Evolutionary conservation across 2,329 filamentous ascomycete species (phyloP), one percentile per base, ranked within the genome.

Genomic region (Boeremia lycopersici): DNA sequence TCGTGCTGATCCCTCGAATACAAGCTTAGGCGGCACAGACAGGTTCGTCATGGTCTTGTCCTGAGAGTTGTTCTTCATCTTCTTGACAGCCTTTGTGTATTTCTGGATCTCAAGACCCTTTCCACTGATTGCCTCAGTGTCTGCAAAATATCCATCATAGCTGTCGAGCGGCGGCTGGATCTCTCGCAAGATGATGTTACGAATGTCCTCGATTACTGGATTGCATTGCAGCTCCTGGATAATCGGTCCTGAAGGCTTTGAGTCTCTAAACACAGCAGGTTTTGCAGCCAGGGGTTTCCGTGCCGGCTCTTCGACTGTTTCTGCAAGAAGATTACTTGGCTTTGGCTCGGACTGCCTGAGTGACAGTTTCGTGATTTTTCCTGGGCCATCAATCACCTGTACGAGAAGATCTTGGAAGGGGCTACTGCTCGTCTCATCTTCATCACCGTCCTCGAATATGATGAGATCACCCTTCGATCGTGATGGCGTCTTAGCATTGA

Each of bases 141-240:
- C 87, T 57, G 95, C 89, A 70, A 88, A 86, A 71, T 93, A 98
- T 8, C 92, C 93, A 7, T 86, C 75, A 69, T 95, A 96, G 0
- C 87, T 86, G 28, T 77, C 81, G 3, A 98, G 78, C 0, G 90
- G 84, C 3, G 93, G 91, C 39, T 90, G 84, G 52, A 91, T 82
- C 19, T 88, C 86, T 10, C 84, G 81, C 4, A 98, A 77, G 41
- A 99, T 96, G 53, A 86, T 85, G 13, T 86, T 80, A 7, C 91
- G 87, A 31, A 96, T 81, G 2, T 77, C 76, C n/a, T 88, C 86
- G 64, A 96, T 91, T 34, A 95, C 88, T 0, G 95, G 95, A 68
- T 98, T 98, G 76, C 93, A 96, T 71, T 93, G 90, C 0, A 77
- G 63, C 38, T 98, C 93, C 57, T 87, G 86, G 71, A 98, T 89